phyloP scores from a whole-genome alignment of 176 grass and related monocot genomes.

The Aegilops speltoides region DNA sequence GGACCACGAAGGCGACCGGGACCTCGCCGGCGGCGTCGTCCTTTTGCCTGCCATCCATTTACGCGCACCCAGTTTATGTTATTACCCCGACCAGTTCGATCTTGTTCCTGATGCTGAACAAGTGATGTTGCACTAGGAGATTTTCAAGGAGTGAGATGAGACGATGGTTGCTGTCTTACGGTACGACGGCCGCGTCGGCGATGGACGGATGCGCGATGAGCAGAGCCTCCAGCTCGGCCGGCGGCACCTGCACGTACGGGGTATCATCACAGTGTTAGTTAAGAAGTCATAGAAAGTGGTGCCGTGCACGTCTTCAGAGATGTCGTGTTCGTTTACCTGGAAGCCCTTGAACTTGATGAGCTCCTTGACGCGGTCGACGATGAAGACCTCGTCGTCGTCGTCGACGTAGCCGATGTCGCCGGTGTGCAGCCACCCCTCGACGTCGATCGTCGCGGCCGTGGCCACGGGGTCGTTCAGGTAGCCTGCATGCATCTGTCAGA shows the following conservation, averaged over 20 bases:
- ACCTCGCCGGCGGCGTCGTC: conserved; percentile 81
- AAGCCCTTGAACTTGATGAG: conserved; percentile 98
- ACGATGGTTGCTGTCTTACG: conserved; percentile 43
- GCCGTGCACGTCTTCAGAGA: background rate
- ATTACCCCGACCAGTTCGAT: background rate
- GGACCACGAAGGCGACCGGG: conserved; percentile 83
- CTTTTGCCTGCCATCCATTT: conserved; percentile 60
- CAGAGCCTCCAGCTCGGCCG: conserved; percentile 91
- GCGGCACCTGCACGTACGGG: conserved; percentile 57
- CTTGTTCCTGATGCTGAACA: too few species aligned
- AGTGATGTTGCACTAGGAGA: background rate
- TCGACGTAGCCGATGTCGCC: conserved; percentile 88
- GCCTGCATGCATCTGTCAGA: conserved; percentile 30
- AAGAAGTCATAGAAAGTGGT: background rate
- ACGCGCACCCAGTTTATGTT: background rate
- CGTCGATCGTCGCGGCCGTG: conserved; percentile 69
- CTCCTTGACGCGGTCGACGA: conserved; percentile 97
- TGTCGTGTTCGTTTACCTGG: conserved; percentile 40
- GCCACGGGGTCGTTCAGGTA: conserved; percentile 83
- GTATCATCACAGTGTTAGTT: background rate
- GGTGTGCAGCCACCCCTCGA: conserved; percentile 90
- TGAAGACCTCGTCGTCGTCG: conserved; percentile 92
- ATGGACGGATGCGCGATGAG: conserved; percentile 73
- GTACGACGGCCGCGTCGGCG: conserved; percentile 78
- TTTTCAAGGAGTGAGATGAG: background rate